Base-by-base conservation (phyloP, 1,139 yeast species). In the Saccharomyces hybrid region DNA sequence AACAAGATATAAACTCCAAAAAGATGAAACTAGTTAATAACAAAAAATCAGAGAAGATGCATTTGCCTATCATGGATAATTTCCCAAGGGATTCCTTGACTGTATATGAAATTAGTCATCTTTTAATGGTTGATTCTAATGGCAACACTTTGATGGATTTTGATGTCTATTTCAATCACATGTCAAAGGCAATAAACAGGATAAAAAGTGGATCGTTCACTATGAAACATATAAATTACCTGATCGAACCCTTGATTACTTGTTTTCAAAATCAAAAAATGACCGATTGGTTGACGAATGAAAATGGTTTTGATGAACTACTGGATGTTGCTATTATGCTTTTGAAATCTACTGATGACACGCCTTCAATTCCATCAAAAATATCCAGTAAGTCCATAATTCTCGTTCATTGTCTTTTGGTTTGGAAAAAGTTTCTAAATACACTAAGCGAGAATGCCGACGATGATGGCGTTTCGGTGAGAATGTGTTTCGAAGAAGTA, bases 181-280 rank as follows among this genome's bases (percentile, higher is more conserved):
- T 66, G 56, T 38, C 51, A 29, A 56, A 57, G 29, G 64, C 64
- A 4, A 55, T 63, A 2, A 51, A 52, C n/a, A 57, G 65, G 49
- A 63, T 65, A 1, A 57, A 62, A 48, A 59, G 59, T 27, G 61
- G 65, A 1, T 60, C 69, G 0, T 67, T 67, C 54, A 58, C 68
- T 0, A 59, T 63, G 50, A 64, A 57, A 47, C 68, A 67, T 55
- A 48, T 67, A 32, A 61, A 62, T 42, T 56, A 58, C 41, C 50
- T 66, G 14, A 53, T 65, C 8, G 60, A 53, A 31, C 60, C 65
- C 4, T 51, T 67, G n/a, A 47, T 64, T 2, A 34, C 48, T 1
- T 58, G 54, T 25, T 49, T 52, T 28, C 26, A 48, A 9, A 48
- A 62, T 46, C 49, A 53, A 5, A 47, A 50, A 5, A 49, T 66